These are phyloP conservation scores for Alternaria rosae DNA, from an alignment of 2,329 filamentous ascomycete species.

Conservation along the genomic window DNA sequence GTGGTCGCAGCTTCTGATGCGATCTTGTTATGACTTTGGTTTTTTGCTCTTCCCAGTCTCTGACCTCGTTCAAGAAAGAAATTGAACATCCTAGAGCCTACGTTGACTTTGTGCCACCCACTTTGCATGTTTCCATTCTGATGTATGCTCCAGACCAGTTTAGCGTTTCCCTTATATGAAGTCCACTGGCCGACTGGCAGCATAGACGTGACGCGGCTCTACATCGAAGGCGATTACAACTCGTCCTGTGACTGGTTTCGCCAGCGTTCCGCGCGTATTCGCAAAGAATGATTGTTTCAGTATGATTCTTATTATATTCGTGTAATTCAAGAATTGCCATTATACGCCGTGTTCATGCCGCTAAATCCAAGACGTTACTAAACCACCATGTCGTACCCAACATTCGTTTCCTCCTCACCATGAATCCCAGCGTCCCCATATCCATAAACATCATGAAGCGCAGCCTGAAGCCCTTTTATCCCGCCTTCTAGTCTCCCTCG, in stretches of 20 bases:
- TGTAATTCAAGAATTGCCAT: background rate
- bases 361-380: background rate
- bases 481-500: slow-evolving; percentile 21
- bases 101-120: too few relatives aligned
- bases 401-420: background rate
- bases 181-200: too few relatives aligned
- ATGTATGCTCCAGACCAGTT: background rate
- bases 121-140: too few relatives aligned
- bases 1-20: too few relatives aligned
- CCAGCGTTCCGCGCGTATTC: background rate
- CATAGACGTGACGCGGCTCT: too few relatives aligned
- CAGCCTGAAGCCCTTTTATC: background rate
- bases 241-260: too few relatives aligned
- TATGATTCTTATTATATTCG: background rate
- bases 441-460: background rate
- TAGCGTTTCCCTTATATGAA: background rate
- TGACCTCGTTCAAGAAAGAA: too few relatives aligned
- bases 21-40: too few relatives aligned
- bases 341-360: background rate
- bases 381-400: background rate
- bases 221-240: too few relatives aligned
- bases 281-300: background rate
- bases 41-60: too few relatives aligned
- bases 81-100: background rate
- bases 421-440: background rate